These are phyloP conservation scores for Acer saccharum DNA, from an alignment of 345 rosid genomes.

Conservation along the genomic window DNA sequence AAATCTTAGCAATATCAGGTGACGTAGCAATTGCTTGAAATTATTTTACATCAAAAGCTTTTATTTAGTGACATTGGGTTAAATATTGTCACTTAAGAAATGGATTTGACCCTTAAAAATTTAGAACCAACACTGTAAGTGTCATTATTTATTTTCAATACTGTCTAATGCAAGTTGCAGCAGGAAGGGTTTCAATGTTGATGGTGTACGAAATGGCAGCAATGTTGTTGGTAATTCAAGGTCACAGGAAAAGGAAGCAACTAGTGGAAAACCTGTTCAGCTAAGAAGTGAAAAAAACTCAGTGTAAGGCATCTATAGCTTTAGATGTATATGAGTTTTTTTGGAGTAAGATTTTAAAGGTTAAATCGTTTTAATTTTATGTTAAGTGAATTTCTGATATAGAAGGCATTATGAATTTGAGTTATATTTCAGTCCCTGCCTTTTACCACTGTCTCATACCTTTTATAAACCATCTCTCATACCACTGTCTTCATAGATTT, in stretches of 20 bases:
- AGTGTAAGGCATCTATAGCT: conserved; percentile 36
- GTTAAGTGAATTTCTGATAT: not conserved
- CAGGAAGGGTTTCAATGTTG: conserved; percentile 34
- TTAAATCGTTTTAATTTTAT: not conserved
- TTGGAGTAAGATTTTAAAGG: not conserved
- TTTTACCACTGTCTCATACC: not conserved
- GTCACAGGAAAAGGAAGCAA: conserved; percentile 36
- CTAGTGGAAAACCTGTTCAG: conserved; percentile 35
- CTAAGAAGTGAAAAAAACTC: conserved; percentile 31
- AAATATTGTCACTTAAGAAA: conserved; percentile 1
- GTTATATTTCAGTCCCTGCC: not conserved
- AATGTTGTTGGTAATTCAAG: conserved; percentile 34
- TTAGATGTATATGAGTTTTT: not conserved
- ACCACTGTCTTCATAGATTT: not conserved
- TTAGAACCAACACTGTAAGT: not conserved
- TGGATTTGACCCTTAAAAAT: conserved; percentile 4
- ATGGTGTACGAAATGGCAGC: conserved; percentile 29
- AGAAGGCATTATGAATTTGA: not conserved
- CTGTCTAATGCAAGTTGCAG: conserved; percentile 10
- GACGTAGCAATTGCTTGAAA: conserved; percentile 6
- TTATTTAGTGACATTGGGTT: not conserved
- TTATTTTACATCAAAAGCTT: conserved; percentile 5
- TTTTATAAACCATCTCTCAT: not conserved
- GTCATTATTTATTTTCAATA: not conserved
- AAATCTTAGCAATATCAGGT: conserved; percentile 43